Evolutionary conservation across 192 early-diverging fungal genomes (phyloP).

Genomic region (Mortierella hygrophila): DNA sequence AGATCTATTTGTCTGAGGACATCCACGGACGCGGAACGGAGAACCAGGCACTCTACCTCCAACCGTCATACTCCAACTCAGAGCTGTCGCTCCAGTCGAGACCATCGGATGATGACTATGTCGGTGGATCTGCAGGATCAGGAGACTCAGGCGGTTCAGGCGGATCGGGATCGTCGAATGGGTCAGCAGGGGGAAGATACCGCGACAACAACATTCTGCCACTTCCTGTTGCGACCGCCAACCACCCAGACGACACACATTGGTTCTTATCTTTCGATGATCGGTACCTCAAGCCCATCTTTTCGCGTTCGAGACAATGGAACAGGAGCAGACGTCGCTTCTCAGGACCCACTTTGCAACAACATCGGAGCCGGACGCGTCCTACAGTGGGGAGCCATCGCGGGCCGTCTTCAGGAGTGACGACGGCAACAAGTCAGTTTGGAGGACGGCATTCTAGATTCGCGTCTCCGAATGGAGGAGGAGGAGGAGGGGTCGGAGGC

Average conservation of each 20-base stretch:
- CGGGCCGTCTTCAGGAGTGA: constrained; percentile 32
- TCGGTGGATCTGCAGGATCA: constrained; percentile 24
- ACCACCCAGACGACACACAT: constrained; percentile 67
- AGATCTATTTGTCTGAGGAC: constrained; percentile 37
- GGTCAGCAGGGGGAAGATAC: constrained; percentile 13
- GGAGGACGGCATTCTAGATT: constrained; percentile 40
- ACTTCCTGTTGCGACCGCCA: constrained; percentile 33
- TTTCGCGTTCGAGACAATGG: constrained; percentile 65
- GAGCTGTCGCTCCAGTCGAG: constrained; percentile 49
- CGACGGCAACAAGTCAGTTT: constrained; percentile 36
- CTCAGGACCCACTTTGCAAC: constrained; percentile 43
- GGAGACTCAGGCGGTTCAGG: constrained; percentile 12
- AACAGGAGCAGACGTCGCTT: constrained; percentile 39
- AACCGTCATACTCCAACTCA: constrained; percentile 43
- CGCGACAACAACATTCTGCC: constrained; percentile 45
- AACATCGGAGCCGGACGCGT: constrained; percentile 27
- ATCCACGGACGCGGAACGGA: constrained; percentile 30
- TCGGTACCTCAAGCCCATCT: constrained; percentile 84
- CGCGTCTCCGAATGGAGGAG: constrained; percentile 29
- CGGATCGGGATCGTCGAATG: constrained; percentile 45
- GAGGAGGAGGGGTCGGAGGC: not conserved
- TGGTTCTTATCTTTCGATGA: constrained; percentile 92
- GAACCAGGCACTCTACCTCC: constrained; percentile 37
- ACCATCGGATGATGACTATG: constrained; percentile 53
- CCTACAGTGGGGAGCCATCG: not conserved